phyloP scores from a whole-genome alignment of 371 early-diverging fungal species.

The Actinomucor elegans region DNA sequence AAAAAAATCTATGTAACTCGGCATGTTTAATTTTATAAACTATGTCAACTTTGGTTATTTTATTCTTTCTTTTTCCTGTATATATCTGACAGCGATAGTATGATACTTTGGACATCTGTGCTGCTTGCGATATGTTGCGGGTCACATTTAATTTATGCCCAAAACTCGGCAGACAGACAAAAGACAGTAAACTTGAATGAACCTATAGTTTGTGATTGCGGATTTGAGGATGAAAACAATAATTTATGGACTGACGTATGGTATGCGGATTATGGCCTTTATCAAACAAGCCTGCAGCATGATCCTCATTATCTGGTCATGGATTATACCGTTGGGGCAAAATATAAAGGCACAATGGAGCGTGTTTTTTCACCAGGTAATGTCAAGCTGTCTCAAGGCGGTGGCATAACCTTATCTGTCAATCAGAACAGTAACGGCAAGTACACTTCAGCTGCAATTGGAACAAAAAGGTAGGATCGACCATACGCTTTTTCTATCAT shows the following conservation, averaged over 20 bases:
- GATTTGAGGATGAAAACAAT: slow-evolving; percentile 41
- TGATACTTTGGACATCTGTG: no score
- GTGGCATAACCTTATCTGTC: slow-evolving; percentile 23
- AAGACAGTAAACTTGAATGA: slow-evolving; percentile 4
- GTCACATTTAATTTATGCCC: no score
- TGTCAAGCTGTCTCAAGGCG: slow-evolving; percentile 23
- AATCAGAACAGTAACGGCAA: slow-evolving; percentile 8
- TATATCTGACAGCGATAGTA: no score
- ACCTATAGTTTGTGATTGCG: slow-evolving; percentile 31
- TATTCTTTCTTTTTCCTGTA: no score
- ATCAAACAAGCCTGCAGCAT: slow-evolving; percentile 20
- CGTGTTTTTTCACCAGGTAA: slow-evolving; percentile 37
- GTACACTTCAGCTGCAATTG: slow-evolving; percentile 35
- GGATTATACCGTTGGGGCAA: slow-evolving; percentile 35
- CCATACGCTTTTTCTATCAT: not conserved
- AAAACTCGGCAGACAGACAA: no score
- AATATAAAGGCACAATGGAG: slow-evolving; percentile 25
- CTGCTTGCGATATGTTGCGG: no score
- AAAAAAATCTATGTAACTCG: no score
- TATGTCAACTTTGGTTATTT: no score
- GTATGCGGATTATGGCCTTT: slow-evolving; percentile 34
- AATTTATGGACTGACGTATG: slow-evolving; percentile 38
- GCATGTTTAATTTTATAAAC: no score
- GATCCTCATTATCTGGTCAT: slow-evolving; percentile 37
- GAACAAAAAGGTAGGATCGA: slow-evolving; percentile 30